Evolutionary conservation across 2,329 filamentous ascomycete species (phyloP).

Genomic region (Escovopsis weberi): DNA sequence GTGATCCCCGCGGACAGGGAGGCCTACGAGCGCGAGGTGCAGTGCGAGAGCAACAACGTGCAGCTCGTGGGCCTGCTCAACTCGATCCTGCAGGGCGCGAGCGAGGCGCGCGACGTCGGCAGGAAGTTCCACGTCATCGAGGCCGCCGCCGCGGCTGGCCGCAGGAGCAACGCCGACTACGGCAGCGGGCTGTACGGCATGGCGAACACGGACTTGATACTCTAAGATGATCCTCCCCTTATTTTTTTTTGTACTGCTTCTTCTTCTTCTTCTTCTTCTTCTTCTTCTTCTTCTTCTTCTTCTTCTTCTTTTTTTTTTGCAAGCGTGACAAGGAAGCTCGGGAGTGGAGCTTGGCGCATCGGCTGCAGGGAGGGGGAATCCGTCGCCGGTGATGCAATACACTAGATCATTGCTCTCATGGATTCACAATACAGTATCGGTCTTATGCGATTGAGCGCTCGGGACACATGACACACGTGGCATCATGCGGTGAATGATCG

Average conservation of each 20-base stretch:
- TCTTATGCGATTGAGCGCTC: too few species aligned
- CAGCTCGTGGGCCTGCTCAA: slow-evolving; percentile 63
- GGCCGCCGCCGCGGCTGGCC: slow-evolving; percentile 12
- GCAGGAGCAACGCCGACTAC: slow-evolving; percentile 9
- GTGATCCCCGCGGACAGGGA: slow-evolving; percentile 56
- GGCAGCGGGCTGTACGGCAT: slow-evolving; percentile 11
- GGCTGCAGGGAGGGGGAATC: too few species aligned
- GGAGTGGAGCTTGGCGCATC: too few species aligned
- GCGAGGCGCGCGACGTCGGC: slow-evolving; percentile 57
- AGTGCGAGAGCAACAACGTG: slow-evolving; percentile 73
- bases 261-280: neutral
- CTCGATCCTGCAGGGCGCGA: slow-evolving; percentile 57
- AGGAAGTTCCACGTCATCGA: slow-evolving; percentile 56
- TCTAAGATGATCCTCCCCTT: too few species aligned
- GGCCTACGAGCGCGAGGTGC: slow-evolving; percentile 54
- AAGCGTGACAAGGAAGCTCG: too few species aligned
- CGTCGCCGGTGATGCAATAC: too few species aligned
- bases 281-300: too few species aligned
- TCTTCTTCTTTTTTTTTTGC: neutral
- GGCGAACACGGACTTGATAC: slow-evolving; percentile 7
- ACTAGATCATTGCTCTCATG: too few species aligned
- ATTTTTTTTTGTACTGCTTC: too few species aligned
- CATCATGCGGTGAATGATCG: too few species aligned
- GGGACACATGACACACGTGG: too few species aligned
- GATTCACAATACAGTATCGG: too few species aligned